A percentile compares a stretch with the other conserved stretches of the same genome.
Evolutionary conservation across 208 protist genomes (phyloP).

Genomic region (Leptomonas seymouri): DNA sequence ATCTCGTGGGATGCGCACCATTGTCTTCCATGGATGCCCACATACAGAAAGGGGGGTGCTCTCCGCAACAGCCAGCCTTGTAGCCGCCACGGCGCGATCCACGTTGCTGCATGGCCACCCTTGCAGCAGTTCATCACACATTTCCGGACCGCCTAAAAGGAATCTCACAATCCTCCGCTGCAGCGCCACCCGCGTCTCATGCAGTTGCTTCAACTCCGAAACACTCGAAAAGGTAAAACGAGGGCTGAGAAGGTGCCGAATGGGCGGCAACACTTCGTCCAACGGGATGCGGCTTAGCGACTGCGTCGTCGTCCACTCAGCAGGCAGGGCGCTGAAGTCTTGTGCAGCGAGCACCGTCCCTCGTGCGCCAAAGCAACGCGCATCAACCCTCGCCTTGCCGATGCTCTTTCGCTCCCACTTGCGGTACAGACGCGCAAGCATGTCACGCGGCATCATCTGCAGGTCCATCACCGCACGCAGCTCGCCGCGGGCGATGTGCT

Average conservation of each 20-base stretch:
- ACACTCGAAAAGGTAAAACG: conserved; percentile 78
- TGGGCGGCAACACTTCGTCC: conserved; percentile 54
- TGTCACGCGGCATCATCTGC: conserved; percentile 30
- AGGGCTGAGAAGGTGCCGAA: conserved; percentile 56
- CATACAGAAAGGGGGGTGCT: neutral
- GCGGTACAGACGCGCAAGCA: conserved; percentile 31
- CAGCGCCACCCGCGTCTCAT: conserved; percentile 52
- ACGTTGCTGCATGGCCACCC: neutral
- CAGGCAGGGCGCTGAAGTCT: conserved; percentile 63
- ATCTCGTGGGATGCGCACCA: conserved; percentile 16
- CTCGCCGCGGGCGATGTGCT: conserved; percentile 37
- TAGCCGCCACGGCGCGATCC: conserved; percentile 22
- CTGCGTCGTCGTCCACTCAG: conserved; percentile 46
- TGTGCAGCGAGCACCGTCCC: conserved; percentile 49
- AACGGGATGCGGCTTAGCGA: conserved; percentile 35
- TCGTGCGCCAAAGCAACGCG: conserved; percentile 24
- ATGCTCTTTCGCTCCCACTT: conserved; percentile 19
- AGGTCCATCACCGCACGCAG: conserved; percentile 42
- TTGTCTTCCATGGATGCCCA: conserved; percentile 34
- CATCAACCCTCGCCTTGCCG: conserved; percentile 20
- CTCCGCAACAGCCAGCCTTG: conserved; percentile 25
- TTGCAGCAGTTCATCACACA: conserved; percentile 12
- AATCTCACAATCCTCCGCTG: conserved; percentile 44
- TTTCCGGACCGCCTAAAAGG: conserved; percentile 16
- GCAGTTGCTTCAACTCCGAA: conserved; percentile 57